Evolutionary conservation across 495 filamentous ascomycete species (phyloP), one percentile per base, ranked within the genome.

Genomic region (Xylaria intraflava): DNA sequence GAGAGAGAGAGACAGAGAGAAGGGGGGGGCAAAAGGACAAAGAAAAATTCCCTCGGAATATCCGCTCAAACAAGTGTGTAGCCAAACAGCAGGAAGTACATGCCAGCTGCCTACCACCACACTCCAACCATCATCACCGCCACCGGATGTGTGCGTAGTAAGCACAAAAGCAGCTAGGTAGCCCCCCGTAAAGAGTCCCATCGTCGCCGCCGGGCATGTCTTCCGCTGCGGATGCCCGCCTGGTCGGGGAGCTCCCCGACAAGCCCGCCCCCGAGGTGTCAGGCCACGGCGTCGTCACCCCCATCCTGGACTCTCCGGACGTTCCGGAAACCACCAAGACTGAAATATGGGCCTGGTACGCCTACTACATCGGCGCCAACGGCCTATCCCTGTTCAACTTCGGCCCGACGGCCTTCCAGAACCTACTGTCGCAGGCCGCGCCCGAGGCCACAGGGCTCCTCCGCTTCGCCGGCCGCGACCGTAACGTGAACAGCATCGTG

Each of bases 361-460:
- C 72, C 62, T 86, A 83, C 60, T 86, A 86, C 56, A 80, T 85
- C 46, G 83, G 83, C 24, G 83, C 85, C 58, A 85, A 85, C 65
- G 83, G 83, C 6, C 62, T 86, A 30, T 77, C 81, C 2, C 69
- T 86, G 7, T 86, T 85, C 74, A 86, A 86, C 60, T 86, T 85
- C 58, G 83, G 78, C 3, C 83, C 83, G 7, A 85, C 83, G 3
- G 80, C 79, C 20, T 83, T 83, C 48, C 83, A 86, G 55, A 84
- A 84, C 53, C 65, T 85, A 20, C 61, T 86, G 3, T 78, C 67
- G 36, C 76, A 83, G 66, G 79, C 80, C 7, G 80, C 78, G 1
- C 74, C 74, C 12, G 36, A 1, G 2, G 67, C 76, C 41, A 65
- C 69, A 31, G 74, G 65, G 1, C 65, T 73, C 3, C 67, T 85